These are phyloP conservation scores for Leccinum longicurvipes DNA, from an alignment of 768 basidiomycete genomes.

Conservation along the genomic window DNA sequence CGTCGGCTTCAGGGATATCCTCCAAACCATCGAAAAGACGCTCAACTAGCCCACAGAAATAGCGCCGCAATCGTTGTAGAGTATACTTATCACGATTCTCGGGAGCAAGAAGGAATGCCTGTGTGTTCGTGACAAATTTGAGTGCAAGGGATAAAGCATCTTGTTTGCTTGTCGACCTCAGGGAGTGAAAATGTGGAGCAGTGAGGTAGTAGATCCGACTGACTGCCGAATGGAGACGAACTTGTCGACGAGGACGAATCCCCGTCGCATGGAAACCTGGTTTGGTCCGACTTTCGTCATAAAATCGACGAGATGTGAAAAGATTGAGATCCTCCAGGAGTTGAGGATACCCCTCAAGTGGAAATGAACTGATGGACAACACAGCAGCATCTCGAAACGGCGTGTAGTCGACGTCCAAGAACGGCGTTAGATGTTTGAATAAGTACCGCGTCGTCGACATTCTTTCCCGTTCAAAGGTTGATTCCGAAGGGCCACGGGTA, in stretches of 20 bases:
- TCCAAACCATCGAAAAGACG: conserved; percentile 77
- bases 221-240: conserved; percentile 79
- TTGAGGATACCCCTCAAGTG: conserved; percentile 69
- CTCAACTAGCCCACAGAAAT: conserved; percentile 88
- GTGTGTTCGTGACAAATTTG: conserved; percentile 83
- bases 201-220: conserved; percentile 88
- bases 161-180: conserved; percentile 64
- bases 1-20: conserved; percentile 67
- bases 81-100: conserved; percentile 75
- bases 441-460: conserved; percentile 78
- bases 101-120: conserved; percentile 66
- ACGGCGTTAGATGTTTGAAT: conserved; percentile 82
- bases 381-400: conserved; percentile 85
- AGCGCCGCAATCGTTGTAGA: conserved; percentile 78
- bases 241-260: conserved; percentile 67
- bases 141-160: conserved; percentile 76
- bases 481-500: conserved; percentile 64
- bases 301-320: conserved; percentile 78
- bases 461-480: conserved; percentile 76
- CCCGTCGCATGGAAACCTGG: conserved; percentile 39
- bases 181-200: conserved; percentile 69
- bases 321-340: conserved; percentile 81
- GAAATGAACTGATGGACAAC: conserved; percentile 84
- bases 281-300: conserved; percentile 61
- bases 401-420: conserved; percentile 82